Evolutionary conservation across 305 asterid species (phyloP).

Genomic region (Solanum aculeatissimum): DNA sequence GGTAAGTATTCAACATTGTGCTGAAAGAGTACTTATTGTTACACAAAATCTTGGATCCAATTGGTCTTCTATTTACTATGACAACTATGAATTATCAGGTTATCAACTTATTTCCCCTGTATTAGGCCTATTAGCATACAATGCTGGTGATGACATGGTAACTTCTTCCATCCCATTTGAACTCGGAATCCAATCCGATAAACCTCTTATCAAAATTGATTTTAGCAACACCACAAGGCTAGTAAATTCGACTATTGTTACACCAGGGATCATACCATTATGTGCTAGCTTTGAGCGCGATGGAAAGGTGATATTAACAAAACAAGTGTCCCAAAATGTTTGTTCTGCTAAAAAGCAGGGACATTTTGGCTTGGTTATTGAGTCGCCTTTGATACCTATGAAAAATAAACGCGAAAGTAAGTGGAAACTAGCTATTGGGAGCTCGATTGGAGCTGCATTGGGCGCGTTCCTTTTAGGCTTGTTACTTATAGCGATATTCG

Average conservation of each 20-base stretch:
- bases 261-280: constrained; percentile 38
- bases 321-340: constrained; percentile 25
- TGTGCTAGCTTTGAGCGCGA: constrained; percentile 59
- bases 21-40: constrained; percentile 44
- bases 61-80: constrained; percentile 64
- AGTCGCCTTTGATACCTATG: constrained; percentile 53
- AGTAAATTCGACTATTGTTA: not conserved
- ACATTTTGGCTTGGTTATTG: constrained; percentile 66
- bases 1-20: constrained; percentile 32
- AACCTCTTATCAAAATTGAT: constrained; percentile 43
- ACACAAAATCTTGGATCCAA: constrained; percentile 53
- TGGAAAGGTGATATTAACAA: constrained; percentile 43
- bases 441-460: constrained; percentile 60
- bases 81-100: constrained; percentile 52
- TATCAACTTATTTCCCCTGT: constrained; percentile 65
- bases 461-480: constrained; percentile 54
- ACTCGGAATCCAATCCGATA: constrained; percentile 21
- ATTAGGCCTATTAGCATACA: constrained; percentile 53
- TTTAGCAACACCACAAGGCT: constrained; percentile 20
- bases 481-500: constrained; percentile 49
- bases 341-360: constrained; percentile 40
- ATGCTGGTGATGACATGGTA: constrained; percentile 9
- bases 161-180: constrained; percentile 27
- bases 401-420: constrained; percentile 35
- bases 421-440: constrained; percentile 52